Conservation (phyloP, 768 basidiomycete species). For the Psilocybe subaeruginosa region DNA sequence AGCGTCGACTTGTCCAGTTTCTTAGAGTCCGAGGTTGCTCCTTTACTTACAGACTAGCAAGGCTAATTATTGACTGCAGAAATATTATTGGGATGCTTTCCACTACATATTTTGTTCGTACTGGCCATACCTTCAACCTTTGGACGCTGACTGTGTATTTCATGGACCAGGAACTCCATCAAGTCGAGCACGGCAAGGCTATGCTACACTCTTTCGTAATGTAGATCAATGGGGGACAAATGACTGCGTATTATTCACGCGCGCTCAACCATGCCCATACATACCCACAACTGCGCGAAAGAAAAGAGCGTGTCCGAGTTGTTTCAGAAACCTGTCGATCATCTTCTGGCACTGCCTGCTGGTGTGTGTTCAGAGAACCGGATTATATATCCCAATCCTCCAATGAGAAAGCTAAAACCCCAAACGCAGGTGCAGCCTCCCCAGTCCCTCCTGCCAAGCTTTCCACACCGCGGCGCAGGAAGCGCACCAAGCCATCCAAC, state of each 20-base stretch:
- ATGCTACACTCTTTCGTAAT: not conserved
- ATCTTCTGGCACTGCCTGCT: not conserved
- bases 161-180: not conserved
- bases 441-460: conserved; percentile 63
- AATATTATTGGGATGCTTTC: too few species aligned
- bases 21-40: not conserved
- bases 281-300: not conserved
- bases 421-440: conserved; percentile 66
- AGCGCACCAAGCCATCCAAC: conserved; percentile 71
- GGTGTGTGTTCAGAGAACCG: not conserved
- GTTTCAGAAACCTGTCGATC: not conserved
- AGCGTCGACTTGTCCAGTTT: conserved; percentile 8
- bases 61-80: too few species aligned
- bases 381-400: conserved; percentile 75
- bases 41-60: too few species aligned
- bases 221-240: not conserved
- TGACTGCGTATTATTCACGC: too few species aligned
- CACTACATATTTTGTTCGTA: too few species aligned
- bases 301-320: not conserved
- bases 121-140: too few species aligned
- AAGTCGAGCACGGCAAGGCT: conserved; percentile 5
- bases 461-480: conserved; percentile 71
- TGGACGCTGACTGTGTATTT: too few species aligned
- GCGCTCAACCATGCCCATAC: not conserved
- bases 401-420: conserved; percentile 72